A percentile compares a stretch with the other conserved stretches of the same genome.
Conservation (phyloP, 2,329 filamentous ascomycete species). For the Nannizzia gypsea region DNA sequence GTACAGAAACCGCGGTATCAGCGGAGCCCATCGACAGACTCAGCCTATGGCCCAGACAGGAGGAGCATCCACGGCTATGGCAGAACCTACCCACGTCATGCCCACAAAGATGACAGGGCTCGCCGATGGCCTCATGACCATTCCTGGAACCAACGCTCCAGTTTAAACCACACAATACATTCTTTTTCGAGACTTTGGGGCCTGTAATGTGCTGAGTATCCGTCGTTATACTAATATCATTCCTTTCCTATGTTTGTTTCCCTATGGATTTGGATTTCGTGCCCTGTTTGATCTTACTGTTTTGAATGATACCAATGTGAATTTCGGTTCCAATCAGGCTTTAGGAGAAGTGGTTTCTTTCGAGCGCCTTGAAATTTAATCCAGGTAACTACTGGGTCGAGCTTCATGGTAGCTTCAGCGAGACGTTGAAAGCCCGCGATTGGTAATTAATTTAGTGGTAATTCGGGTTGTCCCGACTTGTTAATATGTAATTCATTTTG, state of each 20-base stretch:
- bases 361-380: background rate
- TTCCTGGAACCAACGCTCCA: conserved; percentile 3
- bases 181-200: too few relatives aligned
- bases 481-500: background rate
- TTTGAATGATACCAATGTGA: conserved; percentile 2
- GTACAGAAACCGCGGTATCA: conserved; percentile 16
- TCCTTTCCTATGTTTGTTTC: background rate
- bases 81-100: background rate
- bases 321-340: background rate
- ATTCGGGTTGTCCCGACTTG: background rate
- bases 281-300: background rate
- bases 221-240: too few relatives aligned
- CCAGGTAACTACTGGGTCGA: background rate
- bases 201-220: too few relatives aligned
- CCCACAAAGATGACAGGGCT: background rate
- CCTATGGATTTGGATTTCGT: background rate
- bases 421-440: background rate
- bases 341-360: background rate
- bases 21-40: background rate
- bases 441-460: background rate
- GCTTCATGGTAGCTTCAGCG: background rate
- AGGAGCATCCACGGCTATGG: background rate
- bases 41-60: background rate
- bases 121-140: background rate
- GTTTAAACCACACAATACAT: background rate